Evolutionary conservation across 2,329 filamentous ascomycete species (phyloP), one percentile per base, ranked within the genome.

Genomic region (Aspergillus floridensis): DNA sequence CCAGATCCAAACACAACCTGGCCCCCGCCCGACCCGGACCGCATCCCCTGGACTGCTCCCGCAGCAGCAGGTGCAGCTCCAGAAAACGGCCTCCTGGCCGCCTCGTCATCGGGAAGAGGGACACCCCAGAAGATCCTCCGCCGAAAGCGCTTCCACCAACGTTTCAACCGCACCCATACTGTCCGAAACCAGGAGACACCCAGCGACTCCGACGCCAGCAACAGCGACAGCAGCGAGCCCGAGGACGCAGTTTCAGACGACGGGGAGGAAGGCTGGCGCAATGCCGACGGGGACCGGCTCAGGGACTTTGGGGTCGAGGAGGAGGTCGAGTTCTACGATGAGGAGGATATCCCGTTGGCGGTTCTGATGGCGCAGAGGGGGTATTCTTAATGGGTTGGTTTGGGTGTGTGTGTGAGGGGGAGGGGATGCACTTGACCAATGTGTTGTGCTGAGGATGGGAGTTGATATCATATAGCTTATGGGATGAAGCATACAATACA

Each of bases 231-330:
- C n/a, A 44, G 16, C 16, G 26, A 29, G 26, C 26, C 26, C 7
- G 66, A 65, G 4, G 66, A 68, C 11, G 69, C 72, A 56, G 78
- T 29, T 8, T 29, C 26, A 8, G 26, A 29, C 26, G 32, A 79
- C 62, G 84, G 84, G 4, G 84, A 87, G 69, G 84, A 87, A 72
- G 81, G 76, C 0, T 88, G 86, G 86, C 79, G 79, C 29, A 87
- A 87, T 65, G 80, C 82, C 0, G 86, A 88, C 66, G 86, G 86
- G 4, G 86, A 88, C 63, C 73, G 84, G 21, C 73, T 88, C 22
- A 76, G 81, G 19, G 86, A 88, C 63, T 88, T 87, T 68, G 86
- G 86, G 0, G 84, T 88, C 3, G 86, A 88, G 66, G 86, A 88
- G 68, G 84, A 86, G 31, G 79, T 80, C 1, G 86, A 88, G 62